phyloP scores from a whole-genome alignment of 1,284 basidiomycete species.

The Rhodotorula sp. region DNA sequence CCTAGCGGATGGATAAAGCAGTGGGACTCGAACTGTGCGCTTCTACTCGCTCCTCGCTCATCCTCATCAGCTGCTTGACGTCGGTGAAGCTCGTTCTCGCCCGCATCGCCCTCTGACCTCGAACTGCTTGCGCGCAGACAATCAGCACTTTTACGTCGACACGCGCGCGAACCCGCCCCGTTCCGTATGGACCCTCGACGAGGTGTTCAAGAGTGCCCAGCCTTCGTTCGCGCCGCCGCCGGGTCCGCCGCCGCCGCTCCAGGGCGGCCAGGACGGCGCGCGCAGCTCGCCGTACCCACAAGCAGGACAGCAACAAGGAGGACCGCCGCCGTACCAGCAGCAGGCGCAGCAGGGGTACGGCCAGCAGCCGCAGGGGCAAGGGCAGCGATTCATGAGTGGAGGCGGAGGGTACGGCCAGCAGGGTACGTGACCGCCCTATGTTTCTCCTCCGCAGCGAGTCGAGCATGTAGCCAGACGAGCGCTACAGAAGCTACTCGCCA shows the following conservation, averaged over 20 bases:
- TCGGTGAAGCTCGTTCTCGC: background rate
- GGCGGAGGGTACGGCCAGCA: background rate
- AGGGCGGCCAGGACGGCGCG: background rate
- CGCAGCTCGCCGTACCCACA: background rate
- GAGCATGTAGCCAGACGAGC: no score
- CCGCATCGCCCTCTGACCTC: background rate
- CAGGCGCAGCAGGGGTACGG: background rate
- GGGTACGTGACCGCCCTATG: background rate
- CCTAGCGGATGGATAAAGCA: constrained; percentile 28
- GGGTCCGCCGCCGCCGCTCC: constrained; percentile 21
- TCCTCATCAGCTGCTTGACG: background rate
- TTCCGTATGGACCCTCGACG: constrained; percentile 28
- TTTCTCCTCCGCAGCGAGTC: no score
- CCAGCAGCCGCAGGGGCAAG: background rate
- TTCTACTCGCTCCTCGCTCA: background rate
- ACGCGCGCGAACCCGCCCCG: constrained; percentile 14
- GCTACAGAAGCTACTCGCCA: no score
- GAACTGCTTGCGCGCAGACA: background rate
- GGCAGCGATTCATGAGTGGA: background rate
- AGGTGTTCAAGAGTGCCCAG: background rate
- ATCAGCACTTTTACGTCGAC: constrained; percentile 20
- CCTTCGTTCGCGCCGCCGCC: constrained; percentile 24
- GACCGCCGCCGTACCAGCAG: background rate
- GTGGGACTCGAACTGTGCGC: constrained; percentile 22
- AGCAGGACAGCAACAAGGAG: background rate